Conservation (phyloP, 331 rosid genomes). For the Malus hybrid region DNA sequence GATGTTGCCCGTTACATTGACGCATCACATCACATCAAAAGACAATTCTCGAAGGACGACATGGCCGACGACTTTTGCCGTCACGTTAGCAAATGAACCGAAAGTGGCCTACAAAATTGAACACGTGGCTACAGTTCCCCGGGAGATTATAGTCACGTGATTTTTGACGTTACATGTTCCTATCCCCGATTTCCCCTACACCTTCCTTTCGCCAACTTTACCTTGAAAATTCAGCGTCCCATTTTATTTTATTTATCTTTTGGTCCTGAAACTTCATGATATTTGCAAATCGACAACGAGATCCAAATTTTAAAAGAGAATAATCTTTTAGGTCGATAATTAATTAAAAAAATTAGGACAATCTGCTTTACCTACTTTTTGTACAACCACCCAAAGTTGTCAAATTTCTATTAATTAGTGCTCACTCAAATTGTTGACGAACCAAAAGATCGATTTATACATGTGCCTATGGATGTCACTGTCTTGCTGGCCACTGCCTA, state of each 20-base stretch:
- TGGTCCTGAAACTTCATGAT: not conserved
- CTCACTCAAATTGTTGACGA: too few species aligned
- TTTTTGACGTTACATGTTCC: not conserved
- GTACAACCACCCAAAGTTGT: too few species aligned
- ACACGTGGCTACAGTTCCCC: not conserved
- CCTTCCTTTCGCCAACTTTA: not conserved
- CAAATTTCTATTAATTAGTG: too few species aligned
- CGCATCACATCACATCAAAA: too few species aligned
- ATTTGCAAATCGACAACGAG: not conserved
- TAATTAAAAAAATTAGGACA: too few species aligned
- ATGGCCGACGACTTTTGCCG: not conserved
- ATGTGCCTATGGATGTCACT: too few species aligned
- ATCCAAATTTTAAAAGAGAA: too few species aligned
- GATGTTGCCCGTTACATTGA: too few species aligned
- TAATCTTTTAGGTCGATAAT: too few species aligned
- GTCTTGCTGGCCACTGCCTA: too few species aligned
- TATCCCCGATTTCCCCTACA: not conserved
- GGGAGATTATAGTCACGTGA: conserved; percentile 5
- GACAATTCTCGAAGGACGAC: not conserved
- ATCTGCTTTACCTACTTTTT: too few species aligned
- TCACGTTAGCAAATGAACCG: not conserved
- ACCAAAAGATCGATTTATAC: too few species aligned
- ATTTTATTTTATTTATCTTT: not conserved
- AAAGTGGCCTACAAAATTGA: not conserved
- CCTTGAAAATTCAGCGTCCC: not conserved